These are phyloP conservation scores for Fusarium sp. DNA, from an alignment of 2,329 filamentous ascomycete genomes.

Conservation along the genomic window DNA sequence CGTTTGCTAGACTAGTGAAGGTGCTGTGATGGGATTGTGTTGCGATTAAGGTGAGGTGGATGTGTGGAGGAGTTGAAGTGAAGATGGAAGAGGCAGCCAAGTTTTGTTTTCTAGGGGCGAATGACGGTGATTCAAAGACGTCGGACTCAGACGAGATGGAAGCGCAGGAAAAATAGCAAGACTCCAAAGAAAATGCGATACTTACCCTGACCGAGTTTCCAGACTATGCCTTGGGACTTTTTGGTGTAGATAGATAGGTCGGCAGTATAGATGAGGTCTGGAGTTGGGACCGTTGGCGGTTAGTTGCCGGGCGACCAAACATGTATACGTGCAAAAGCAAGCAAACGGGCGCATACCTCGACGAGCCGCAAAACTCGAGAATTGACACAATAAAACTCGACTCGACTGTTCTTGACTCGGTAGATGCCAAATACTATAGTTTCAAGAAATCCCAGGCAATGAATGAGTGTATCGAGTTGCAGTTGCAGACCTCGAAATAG, in stretches of 20 bases:
- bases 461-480: conserved; percentile 23
- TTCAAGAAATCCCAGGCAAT: too few species aligned
- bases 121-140: conserved; percentile 31
- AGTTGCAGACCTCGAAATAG: too few species aligned
- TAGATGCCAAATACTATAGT: too few species aligned
- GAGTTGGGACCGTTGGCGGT: conserved; percentile 16
- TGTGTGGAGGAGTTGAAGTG: conserved; percentile 14
- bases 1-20: conserved; percentile 14
- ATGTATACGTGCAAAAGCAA: conserved; percentile 8
- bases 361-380: neutral
- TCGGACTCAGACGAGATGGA: neutral
- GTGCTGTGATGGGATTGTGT: neutral
- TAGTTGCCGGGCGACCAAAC: conserved; percentile 40
- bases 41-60: conserved; percentile 14
- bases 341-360: neutral
- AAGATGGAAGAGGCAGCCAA: conserved; percentile 13
- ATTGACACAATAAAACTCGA: too few species aligned
- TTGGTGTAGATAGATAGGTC: neutral
- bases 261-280: conserved; percentile 3
- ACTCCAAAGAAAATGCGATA: neutral
- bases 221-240: conserved; percentile 7
- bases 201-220: conserved; percentile 9
- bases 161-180: neutral
- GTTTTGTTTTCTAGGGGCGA: neutral
- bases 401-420: too few species aligned